Conservation (phyloP, 2,329 filamentous ascomycete genomes). For the Aspergillus sp. region DNA sequence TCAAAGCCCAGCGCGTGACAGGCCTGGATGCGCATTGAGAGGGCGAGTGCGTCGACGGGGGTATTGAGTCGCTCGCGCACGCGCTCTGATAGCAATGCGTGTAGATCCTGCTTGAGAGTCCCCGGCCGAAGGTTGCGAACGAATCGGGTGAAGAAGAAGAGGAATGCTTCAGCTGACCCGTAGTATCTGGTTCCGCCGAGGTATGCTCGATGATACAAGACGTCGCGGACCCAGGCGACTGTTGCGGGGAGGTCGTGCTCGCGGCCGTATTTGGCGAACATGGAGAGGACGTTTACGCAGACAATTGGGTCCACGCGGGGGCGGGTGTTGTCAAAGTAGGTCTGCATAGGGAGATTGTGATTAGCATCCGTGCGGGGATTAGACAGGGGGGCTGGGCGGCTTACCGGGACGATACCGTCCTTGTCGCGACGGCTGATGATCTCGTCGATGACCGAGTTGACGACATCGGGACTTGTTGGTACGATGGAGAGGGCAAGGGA, state of each 20-base stretch:
- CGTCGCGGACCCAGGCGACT: slow-evolving; percentile 28
- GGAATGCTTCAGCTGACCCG: slow-evolving; percentile 35
- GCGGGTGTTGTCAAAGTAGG: slow-evolving; percentile 35
- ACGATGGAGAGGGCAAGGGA: slow-evolving; percentile 32
- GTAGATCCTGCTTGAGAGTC: background rate
- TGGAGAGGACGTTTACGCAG: slow-evolving; percentile 37
- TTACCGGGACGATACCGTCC: slow-evolving; percentile 31
- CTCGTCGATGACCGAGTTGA: slow-evolving; percentile 25
- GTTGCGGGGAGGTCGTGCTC: slow-evolving; percentile 31
- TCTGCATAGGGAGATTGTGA: slow-evolving; percentile 20
- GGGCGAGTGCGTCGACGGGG: background rate
- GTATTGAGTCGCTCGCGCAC: slow-evolving; percentile 9
- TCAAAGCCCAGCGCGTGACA: slow-evolving; percentile 1
- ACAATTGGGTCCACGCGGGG: slow-evolving; percentile 30
- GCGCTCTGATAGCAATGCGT: background rate
- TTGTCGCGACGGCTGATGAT: slow-evolving; percentile 26
- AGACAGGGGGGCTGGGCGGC: background rate
- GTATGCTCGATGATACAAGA: slow-evolving; percentile 33
- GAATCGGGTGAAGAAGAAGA: slow-evolving; percentile 33
- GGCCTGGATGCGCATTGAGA: slow-evolving; percentile 2
- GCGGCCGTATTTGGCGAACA: slow-evolving; percentile 38
- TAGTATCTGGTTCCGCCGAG: slow-evolving; percentile 41
- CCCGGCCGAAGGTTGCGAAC: background rate
- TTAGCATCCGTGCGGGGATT: background rate
- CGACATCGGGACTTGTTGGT: slow-evolving; percentile 14